Conservation (phyloP, 306 rosid genomes). For the Parietaria judaica region DNA sequence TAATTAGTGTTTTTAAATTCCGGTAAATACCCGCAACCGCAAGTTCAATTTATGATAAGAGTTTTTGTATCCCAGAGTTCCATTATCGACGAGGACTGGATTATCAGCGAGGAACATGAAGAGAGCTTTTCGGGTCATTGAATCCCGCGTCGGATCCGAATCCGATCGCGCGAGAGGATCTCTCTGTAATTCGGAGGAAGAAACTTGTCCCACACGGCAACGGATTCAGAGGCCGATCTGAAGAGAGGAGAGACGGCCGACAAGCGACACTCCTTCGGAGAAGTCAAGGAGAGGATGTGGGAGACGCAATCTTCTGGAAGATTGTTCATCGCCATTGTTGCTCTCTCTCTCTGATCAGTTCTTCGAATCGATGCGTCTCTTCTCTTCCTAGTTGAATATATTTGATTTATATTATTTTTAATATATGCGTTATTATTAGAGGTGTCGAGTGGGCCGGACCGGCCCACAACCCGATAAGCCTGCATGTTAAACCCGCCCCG, state of each 20-base stretch:
- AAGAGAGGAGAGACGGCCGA: background rate
- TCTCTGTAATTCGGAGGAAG: constrained; percentile 12
- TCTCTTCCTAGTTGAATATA: too few relatives aligned
- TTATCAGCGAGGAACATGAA: constrained; percentile 11
- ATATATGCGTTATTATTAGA: too few relatives aligned
- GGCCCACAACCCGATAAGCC: too few relatives aligned
- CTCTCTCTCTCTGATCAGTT: too few relatives aligned
- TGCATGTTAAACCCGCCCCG: too few relatives aligned
- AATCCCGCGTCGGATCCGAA: background rate
- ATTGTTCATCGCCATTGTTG: background rate
- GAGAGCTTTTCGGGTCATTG: constrained; percentile 16
- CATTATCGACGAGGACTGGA: constrained; percentile 9
- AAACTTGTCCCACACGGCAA: constrained; percentile 16
- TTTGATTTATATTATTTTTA: too few relatives aligned
- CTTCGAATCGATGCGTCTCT: too few relatives aligned
- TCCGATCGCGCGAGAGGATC: constrained; percentile 7
- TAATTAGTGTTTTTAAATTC: too few relatives aligned
- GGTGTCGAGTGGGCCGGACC: too few relatives aligned
- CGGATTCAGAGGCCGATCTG: constrained; percentile 6
- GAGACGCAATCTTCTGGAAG: constrained; percentile 16
- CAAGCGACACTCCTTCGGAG: constrained; percentile 13
- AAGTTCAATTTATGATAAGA: too few relatives aligned
- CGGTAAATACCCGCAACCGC: too few relatives aligned
- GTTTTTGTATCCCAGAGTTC: constrained; percentile 18
- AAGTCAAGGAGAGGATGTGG: constrained; percentile 8